Conservation (phyloP, 1,284 basidiomycete species). For the Ustilago trichophora region DNA sequence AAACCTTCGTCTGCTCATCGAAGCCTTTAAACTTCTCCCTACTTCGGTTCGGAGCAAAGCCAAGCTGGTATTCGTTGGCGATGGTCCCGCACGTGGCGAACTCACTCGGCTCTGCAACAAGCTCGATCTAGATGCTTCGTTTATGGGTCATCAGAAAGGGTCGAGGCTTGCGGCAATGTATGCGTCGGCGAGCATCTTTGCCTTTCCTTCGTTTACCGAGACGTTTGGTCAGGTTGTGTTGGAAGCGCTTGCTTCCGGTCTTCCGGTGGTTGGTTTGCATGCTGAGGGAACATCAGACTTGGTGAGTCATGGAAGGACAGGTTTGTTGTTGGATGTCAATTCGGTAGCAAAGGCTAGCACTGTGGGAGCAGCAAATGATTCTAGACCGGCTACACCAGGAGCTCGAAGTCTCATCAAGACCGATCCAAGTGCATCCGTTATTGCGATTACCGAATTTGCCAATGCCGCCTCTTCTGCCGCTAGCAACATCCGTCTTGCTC, state of each 20-base stretch:
- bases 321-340: constrained; percentile 66
- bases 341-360: constrained; percentile 34
- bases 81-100: constrained; percentile 70
- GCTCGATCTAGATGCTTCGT: constrained; percentile 69
- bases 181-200: constrained; percentile 72
- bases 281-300: constrained; percentile 73
- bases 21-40: constrained; percentile 68
- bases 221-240: constrained; percentile 73
- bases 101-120: constrained; percentile 69
- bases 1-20: constrained; percentile 72
- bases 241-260: constrained; percentile 71
- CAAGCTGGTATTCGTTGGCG: constrained; percentile 72
- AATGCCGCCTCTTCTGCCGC: constrained; percentile 21
- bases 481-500: constrained; percentile 9
- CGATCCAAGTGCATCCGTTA: background rate
- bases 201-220: constrained; percentile 71
- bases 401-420: background rate
- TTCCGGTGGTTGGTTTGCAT: constrained; percentile 72
- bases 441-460: constrained; percentile 37
- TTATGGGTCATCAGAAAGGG: constrained; percentile 70
- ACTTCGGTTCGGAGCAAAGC: constrained; percentile 59
- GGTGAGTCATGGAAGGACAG: constrained; percentile 69
- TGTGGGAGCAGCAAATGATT: background rate
- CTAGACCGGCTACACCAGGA: constrained; percentile 16
- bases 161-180: constrained; percentile 67